Evolutionary conservation across 768 basidiomycete genomes (phyloP).

Genomic region (Kwoniella sp.): DNA sequence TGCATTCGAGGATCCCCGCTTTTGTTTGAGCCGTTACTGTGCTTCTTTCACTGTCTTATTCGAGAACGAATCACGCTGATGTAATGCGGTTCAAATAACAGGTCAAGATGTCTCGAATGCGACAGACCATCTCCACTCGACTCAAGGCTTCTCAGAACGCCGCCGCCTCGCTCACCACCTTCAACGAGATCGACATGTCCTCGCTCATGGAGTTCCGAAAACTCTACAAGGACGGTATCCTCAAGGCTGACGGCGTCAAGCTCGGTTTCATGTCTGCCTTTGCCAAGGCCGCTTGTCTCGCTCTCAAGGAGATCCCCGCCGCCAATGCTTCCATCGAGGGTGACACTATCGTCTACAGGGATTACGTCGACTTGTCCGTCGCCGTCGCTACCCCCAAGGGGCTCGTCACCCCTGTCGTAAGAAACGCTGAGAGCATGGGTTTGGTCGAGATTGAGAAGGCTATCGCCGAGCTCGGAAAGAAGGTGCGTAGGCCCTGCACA

Average conservation of each 20-base stretch:
- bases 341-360: constrained; percentile 82
- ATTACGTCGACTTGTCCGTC: constrained; percentile 79
- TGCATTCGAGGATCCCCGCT: no score
- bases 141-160: constrained; percentile 97
- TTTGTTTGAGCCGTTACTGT: no score
- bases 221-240: constrained; percentile 86
- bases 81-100: constrained; percentile 48
- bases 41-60: not conserved
- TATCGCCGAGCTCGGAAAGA: constrained; percentile 86
- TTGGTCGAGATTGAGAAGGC: constrained; percentile 91
- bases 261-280: constrained; percentile 99
- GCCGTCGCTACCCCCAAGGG: constrained; percentile 98
- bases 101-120: constrained; percentile 99
- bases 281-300: constrained; percentile 79
- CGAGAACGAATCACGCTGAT: constrained; percentile 1
- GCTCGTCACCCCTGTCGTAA: constrained; percentile 90
- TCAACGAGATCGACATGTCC: constrained; percentile 99
- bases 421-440: constrained; percentile 83
- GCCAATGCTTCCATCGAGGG: constrained; percentile 91
- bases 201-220: constrained; percentile 89
- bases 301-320: constrained; percentile 85
- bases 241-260: constrained; percentile 92
- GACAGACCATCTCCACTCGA: constrained; percentile 91
- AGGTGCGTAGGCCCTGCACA: constrained; percentile 56
- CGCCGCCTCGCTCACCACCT: constrained; percentile 94